Evolutionary conservation across 1,284 basidiomycete genomes (phyloP).

Genomic region (Mycena citricolor): DNA sequence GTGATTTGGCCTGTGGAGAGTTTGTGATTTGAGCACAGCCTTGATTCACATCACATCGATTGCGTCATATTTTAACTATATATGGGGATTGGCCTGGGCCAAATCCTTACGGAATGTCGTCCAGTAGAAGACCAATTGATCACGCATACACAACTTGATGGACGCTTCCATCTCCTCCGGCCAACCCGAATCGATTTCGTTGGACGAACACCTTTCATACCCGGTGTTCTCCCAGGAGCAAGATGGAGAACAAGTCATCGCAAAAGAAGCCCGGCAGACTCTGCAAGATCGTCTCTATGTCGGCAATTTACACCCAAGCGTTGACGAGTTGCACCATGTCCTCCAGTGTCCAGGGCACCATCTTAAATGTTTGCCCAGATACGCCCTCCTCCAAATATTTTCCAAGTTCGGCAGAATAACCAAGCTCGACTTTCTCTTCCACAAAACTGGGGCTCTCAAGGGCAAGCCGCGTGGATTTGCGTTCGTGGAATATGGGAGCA

Average conservation of each 20-base stretch:
- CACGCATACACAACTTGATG: too few species aligned
- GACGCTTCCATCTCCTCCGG: neutral
- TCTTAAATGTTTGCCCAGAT: too few species aligned
- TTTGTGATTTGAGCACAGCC: too few species aligned
- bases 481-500: conserved; percentile 82
- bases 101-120: too few species aligned
- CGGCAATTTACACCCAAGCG: conserved; percentile 84
- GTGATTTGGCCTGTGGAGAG: too few species aligned
- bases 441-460: conserved; percentile 85
- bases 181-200: neutral
- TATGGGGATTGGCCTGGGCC: too few species aligned
- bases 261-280: conserved; percentile 33
- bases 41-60: too few species aligned
- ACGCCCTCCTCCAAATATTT: conserved; percentile 86
- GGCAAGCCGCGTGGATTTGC: conserved; percentile 96
- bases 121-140: too few species aligned
- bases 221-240: conserved; percentile 22
- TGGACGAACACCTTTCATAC: conserved; percentile 26
- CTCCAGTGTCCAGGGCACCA: too few species aligned
- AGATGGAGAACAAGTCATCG: conserved; percentile 18
- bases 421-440: conserved; percentile 93
- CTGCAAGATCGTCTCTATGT: conserved; percentile 82
- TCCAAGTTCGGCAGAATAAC: conserved; percentile 89
- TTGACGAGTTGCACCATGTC: conserved; percentile 82
- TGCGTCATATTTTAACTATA: too few species aligned